A percentile compares a stretch with the other conserved stretches of the same genome.
phyloP scores from a whole-genome alignment of 805 yeast species.

The Pichia rugopelliculosa region DNA sequence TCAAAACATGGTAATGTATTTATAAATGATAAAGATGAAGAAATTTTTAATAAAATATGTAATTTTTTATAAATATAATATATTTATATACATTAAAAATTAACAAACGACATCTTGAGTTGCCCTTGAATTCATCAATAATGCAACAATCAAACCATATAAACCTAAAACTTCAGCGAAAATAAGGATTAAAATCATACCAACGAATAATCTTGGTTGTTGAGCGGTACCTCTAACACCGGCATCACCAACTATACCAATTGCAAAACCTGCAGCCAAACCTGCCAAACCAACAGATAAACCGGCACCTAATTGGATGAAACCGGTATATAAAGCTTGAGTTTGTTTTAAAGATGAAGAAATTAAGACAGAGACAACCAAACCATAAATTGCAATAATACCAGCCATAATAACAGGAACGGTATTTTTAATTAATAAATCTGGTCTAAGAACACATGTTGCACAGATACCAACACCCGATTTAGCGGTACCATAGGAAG shows the following conservation, averaged over 20 bases:
- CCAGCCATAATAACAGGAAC: conserved; percentile 98
- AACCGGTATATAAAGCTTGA: conserved; percentile 84
- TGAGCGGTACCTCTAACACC: conserved; percentile 98
- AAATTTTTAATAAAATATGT: conserved; percentile 10
- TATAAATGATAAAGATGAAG: conserved; percentile 18
- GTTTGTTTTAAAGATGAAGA: conserved; percentile 84
- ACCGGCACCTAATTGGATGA: conserved; percentile 96
- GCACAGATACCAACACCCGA: conserved; percentile 98
- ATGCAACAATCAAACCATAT: conserved; percentile 83
- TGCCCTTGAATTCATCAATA: background rate
- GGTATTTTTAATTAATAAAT: conserved; percentile 69
- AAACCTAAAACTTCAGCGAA: conserved; percentile 97
- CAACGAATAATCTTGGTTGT: conserved; percentile 95
- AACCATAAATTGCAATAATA: conserved; percentile 92
- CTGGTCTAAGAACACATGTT: conserved; percentile 96
- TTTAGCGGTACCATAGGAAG: conserved; percentile 97
- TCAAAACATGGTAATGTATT: conserved; percentile 22
- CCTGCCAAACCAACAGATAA: conserved; percentile 94
- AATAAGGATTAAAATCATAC: conserved; percentile 95
- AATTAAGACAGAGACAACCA: conserved; percentile 91
- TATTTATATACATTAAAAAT: conserved; percentile 15
- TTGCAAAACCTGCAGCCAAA: conserved; percentile 93
- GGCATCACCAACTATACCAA: conserved; percentile 98
- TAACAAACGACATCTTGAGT: conserved; percentile 73
- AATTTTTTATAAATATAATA: background rate